These are phyloP conservation scores for Amanita polypyramis DNA, from an alignment of 768 basidiomycete species.

Conservation along the genomic window DNA sequence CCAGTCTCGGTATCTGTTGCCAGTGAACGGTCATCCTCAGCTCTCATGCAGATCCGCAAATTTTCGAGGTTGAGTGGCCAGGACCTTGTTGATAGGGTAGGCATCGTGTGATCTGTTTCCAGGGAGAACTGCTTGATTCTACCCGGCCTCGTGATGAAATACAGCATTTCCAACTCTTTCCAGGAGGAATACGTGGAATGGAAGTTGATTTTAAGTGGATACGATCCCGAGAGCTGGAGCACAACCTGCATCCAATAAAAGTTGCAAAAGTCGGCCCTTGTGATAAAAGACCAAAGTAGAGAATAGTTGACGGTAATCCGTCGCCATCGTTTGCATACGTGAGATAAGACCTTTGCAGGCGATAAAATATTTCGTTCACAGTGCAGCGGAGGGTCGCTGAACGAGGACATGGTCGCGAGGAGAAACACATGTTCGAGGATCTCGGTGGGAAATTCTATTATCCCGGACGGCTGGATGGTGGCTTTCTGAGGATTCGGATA, in stretches of 20 bases:
- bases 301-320: neutral
- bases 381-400: neutral
- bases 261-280: neutral
- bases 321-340: slow-evolving; percentile 6
- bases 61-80: neutral
- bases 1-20: neutral
- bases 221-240: neutral
- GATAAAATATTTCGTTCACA: too few species aligned
- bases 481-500: neutral
- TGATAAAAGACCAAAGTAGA: slow-evolving; percentile 1
- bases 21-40: neutral
- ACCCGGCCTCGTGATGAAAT: neutral
- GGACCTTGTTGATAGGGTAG: neutral
- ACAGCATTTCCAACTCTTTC: neutral
- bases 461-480: neutral
- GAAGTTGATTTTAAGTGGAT: neutral
- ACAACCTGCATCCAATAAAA: neutral
- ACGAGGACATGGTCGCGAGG: neutral
- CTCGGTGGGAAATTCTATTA: slow-evolving; percentile 1
- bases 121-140: neutral
- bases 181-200: neutral
- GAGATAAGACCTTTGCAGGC: neutral
- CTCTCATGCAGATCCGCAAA: neutral
- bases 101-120: neutral
- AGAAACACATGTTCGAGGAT: slow-evolving; percentile 2